Evolutionary conservation across 1,139 yeast species (phyloP).

Genomic region (Taiozyma onychis): DNA sequence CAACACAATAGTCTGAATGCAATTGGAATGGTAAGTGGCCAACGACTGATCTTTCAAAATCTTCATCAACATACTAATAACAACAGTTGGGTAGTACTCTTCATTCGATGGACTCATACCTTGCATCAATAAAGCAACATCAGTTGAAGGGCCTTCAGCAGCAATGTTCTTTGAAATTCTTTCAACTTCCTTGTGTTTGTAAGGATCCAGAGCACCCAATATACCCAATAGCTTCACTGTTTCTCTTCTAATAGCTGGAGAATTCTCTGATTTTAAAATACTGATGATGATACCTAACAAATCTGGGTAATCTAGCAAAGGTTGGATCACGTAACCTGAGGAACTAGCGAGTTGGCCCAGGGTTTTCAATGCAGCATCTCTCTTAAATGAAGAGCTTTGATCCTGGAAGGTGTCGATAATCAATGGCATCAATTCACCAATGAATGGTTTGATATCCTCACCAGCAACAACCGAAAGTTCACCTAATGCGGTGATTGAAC

Average conservation of each 20-base stretch:
- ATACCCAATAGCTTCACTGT: constrained; percentile 87
- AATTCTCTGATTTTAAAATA: constrained; percentile 74
- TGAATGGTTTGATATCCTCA: constrained; percentile 69
- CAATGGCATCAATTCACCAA: constrained; percentile 78
- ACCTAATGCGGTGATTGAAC: constrained; percentile 85
- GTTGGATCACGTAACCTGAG: constrained; percentile 93
- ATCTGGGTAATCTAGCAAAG: constrained; percentile 86
- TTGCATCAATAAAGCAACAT: constrained; percentile 83
- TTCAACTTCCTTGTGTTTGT: constrained; percentile 89
- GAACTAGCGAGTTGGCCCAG: constrained; percentile 86
- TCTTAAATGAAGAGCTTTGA: constrained; percentile 76
- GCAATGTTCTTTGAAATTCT: constrained; percentile 59
- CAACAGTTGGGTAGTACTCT: constrained; percentile 94
- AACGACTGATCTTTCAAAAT: constrained; percentile 81
- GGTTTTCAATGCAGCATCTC: constrained; percentile 86
- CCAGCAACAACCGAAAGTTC: constrained; percentile 87
- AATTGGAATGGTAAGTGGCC: constrained; percentile 82
- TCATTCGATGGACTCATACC: constrained; percentile 94
- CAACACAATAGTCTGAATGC: constrained; percentile 86
- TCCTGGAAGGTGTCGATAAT: constrained; percentile 86
- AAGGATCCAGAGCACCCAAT: constrained; percentile 95
- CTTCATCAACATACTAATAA: constrained; percentile 76
- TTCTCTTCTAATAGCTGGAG: constrained; percentile 71
- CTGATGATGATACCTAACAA: constrained; percentile 75
- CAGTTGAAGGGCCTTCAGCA: constrained; percentile 83